Evolutionary conservation across 2,329 filamentous ascomycete species (phyloP).

Genomic region (Fusarium circinatum): DNA sequence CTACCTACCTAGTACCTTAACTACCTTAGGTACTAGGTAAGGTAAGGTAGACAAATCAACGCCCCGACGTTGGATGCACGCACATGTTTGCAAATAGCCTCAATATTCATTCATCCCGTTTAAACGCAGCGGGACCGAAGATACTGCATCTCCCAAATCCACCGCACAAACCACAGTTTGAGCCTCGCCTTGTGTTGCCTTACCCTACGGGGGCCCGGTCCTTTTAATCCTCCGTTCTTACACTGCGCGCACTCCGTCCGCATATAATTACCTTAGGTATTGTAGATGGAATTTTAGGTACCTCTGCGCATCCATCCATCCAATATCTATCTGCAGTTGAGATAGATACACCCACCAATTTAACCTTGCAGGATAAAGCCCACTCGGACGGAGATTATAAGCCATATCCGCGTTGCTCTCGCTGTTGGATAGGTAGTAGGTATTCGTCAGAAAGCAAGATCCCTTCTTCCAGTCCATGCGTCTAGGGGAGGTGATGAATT

Average conservation of each 20-base stretch:
- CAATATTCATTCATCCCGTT: neutral
- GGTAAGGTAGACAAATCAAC: neutral
- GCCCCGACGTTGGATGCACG: neutral
- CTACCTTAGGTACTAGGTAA: too few species aligned
- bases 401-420: neutral
- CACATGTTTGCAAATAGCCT: conserved; percentile 24
- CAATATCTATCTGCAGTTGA: neutral
- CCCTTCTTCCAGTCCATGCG: neutral
- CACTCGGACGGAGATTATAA: neutral
- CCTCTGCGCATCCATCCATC: neutral
- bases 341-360: neutral
- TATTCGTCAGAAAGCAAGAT: conserved; percentile 4
- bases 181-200: neutral
- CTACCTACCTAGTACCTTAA: too few species aligned
- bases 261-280: neutral
- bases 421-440: neutral
- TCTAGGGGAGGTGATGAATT: conserved; percentile 1
- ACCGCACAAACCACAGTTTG: neutral
- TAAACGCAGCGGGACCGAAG: neutral
- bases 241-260: neutral
- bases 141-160: neutral
- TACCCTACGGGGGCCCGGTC: conserved; percentile 30
- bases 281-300: neutral
- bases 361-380: neutral
- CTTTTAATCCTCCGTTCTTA: conserved; percentile 19